Evolutionary conservation across 1,284 basidiomycete genomes (phyloP), one percentile per base, ranked within the genome.

Genomic region (Malassezia cuniculi): DNA sequence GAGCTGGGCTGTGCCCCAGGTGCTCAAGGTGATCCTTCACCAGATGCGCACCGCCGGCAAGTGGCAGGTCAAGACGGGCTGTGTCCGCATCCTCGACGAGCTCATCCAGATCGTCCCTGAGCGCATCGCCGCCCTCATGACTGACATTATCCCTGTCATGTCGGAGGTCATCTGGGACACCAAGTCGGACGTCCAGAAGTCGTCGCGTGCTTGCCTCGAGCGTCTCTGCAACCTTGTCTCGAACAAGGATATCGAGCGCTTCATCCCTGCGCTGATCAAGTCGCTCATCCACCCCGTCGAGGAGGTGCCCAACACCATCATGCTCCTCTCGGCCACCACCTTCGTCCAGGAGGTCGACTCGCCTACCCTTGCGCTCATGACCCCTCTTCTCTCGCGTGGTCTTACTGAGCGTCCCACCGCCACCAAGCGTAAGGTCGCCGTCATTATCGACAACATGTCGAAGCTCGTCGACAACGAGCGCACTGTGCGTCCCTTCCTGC

Each of bases 311-410:
- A 85, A 82, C 68, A 94, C 87, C 63, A 85, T 97, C 66, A 77
- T 78, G 67, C 82, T 94, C 71, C 86, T 97, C 71, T 89, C 89
- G 70, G 81, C 93, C 47, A 97, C 93, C 72, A 97, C 93, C 70
- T 97, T 97, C 80, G 93, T 99, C 80, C 86, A 89, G 50, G 93
- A 97, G 76, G 93, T 99, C 73, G 93, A 97, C 70, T 89, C 90
- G 50, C 80, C 93, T 49, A 97, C 93, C 55, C 82, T 99, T 60
- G 94, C 93, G 57, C 81, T 99, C 58, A 95, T 97, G 85, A 90
- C 90, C 47, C 93, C 90, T 62, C 81, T 99, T 31, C 77, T 99
- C 50, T 78, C 83, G 51, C 86, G 93, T 76, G 93, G 93, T 79
- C 78, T 95, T 34, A 52, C 50, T 37, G 63, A 66, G 60, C 57